phyloP scores from a whole-genome alignment of 2,329 filamentous ascomycete genomes.

The Fusarium nurragi region DNA sequence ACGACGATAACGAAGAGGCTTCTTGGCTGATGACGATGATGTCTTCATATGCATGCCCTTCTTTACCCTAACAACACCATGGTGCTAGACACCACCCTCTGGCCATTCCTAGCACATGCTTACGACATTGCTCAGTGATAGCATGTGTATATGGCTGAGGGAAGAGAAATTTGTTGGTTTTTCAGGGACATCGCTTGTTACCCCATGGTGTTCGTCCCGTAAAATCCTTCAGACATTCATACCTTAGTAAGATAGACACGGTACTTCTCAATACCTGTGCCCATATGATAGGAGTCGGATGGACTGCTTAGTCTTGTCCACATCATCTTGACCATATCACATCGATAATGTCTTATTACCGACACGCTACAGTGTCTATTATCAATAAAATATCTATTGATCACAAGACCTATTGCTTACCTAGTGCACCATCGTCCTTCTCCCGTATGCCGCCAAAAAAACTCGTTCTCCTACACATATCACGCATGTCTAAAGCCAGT shows the following conservation, averaged over 20 bases:
- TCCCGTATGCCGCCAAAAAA: neutral
- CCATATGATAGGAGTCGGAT: neutral
- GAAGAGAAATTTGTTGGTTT: constrained; percentile 57
- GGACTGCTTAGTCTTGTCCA: neutral
- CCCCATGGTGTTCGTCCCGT: constrained; percentile 41
- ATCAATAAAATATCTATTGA: neutral
- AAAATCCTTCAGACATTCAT: constrained; percentile 43
- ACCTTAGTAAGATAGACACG: neutral
- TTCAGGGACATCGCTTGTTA: constrained; percentile 42
- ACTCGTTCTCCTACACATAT: neutral
- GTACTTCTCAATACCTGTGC: neutral
- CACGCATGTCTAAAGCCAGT: neutral
- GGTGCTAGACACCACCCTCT: constrained; percentile 56
- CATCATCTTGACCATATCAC: neutral
- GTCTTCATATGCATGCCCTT: neutral
- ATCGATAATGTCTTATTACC: neutral
- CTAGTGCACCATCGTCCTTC: neutral
- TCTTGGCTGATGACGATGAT: constrained; percentile 51
- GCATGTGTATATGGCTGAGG: constrained; percentile 76
- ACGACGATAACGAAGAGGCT: constrained; percentile 70
- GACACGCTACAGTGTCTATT: neutral
- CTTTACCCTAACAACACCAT: neutral
- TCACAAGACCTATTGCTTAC: neutral
- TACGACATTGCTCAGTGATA: constrained; percentile 58
- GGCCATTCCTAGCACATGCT: constrained; percentile 76